Conservation (phyloP, 2,329 filamentous ascomycete species). For the Exophiala lecanii-corni region DNA sequence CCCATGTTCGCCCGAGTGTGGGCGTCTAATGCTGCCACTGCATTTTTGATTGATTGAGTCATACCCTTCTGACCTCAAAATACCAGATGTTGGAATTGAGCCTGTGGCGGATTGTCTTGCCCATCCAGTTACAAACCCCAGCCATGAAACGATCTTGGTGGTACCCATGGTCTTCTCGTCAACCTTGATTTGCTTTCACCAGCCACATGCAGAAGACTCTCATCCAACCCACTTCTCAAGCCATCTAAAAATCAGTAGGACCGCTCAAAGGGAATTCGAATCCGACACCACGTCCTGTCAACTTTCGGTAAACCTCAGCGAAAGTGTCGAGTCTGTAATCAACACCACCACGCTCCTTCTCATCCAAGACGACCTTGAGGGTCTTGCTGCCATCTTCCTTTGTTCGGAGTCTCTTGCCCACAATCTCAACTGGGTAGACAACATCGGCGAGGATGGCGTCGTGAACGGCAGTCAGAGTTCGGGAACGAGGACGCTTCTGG, state of each 20-base stretch:
- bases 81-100: too few species aligned
- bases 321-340: constrained; percentile 99
- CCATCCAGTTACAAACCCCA: too few species aligned
- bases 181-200: too few species aligned
- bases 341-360: constrained; percentile 99
- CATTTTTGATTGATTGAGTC: too few species aligned
- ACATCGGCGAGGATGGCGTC: constrained; percentile 96
- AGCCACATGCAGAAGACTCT: too few species aligned
- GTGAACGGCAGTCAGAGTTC: constrained; percentile 97
- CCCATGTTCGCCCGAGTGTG: too few species aligned
- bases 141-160: too few species aligned
- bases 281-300: constrained; percentile 92
- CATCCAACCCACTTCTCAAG: too few species aligned
- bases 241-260: constrained; percentile 71
- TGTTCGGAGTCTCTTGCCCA: constrained; percentile 97
- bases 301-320: constrained; percentile 97
- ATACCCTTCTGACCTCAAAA: too few species aligned
- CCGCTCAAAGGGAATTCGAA: constrained; percentile 96
- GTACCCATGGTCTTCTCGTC: too few species aligned
- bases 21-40: too few species aligned
- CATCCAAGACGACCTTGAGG: constrained; percentile 97
- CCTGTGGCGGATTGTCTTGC: too few species aligned
- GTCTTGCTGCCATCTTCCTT: constrained; percentile 98
- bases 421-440: constrained; percentile 99
- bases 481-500: constrained; percentile 97